Percentiles rank a stretch among this genome's conserved stretches.
phyloP scores from a whole-genome alignment of 371 early-diverging fungal genomes.

The Apophysomyces sp. region DNA sequence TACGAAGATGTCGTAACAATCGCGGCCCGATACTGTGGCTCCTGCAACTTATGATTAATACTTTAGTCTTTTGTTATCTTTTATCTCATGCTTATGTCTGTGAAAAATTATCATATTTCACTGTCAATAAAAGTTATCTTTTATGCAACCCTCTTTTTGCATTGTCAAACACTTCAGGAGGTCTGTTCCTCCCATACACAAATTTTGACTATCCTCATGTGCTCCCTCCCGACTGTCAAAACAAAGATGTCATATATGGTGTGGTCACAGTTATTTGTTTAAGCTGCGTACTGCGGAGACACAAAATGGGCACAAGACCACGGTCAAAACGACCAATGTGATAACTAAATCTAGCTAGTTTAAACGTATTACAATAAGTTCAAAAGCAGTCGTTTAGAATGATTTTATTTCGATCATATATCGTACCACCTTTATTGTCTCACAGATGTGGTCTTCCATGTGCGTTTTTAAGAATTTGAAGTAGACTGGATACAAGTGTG shows the following conservation, averaged over 20 bases:
- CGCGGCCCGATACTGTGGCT: conserved; percentile 23
- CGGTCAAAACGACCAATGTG: too few species aligned
- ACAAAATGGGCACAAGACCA: too few species aligned
- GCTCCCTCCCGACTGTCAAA: neutral
- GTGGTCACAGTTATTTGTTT: neutral
- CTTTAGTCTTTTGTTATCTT: too few species aligned
- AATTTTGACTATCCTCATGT: neutral
- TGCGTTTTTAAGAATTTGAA: too few species aligned
- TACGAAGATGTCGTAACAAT: conserved; percentile 31
- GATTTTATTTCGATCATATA: too few species aligned
- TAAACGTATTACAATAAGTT: too few species aligned
- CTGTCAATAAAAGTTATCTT: neutral
- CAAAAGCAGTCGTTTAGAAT: too few species aligned
- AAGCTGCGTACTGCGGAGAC: neutral
- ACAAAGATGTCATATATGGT: neutral
- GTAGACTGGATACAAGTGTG: too few species aligned
- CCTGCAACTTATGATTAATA: neutral
- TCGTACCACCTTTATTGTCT: too few species aligned
- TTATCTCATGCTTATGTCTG: too few species aligned
- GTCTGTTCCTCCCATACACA: neutral
- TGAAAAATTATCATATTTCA: neutral
- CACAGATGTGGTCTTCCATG: too few species aligned
- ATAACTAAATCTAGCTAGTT: too few species aligned
- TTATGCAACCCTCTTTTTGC: neutral
- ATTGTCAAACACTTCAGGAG: neutral